Base-by-base conservation (phyloP, 805 yeast species). In the Candida coleopterorum region DNA sequence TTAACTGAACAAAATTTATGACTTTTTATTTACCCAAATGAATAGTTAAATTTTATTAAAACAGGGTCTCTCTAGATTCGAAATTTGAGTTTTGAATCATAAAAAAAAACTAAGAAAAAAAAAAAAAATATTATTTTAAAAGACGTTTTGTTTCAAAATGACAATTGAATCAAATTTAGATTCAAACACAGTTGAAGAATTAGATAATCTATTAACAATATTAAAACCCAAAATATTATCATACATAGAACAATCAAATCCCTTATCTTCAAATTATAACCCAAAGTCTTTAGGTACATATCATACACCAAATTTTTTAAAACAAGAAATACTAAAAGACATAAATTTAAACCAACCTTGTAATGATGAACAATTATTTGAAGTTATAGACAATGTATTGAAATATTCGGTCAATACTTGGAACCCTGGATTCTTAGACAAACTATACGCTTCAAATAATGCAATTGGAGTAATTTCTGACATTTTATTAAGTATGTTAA, bases 361-460 rank as follows among this genome's bases (percentile, higher is more conserved):
- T 18, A 75, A 72, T 8, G 61, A 62, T 28, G 42, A 56, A 4
- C 58, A 64, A 21, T 65, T 85, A 4, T 53, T 74, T 26, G 52
- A 50, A 2, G 62, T 72, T 3, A 70, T 82, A 36, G 79, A 82
- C 41, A 55, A 67, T 29, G 73, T 85, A 1, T 60, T 85, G 43
- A 59, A 73, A 33, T 73, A 79, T 48, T 81, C 90, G 0, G 86
- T 83, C 27, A 84, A 80, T 35, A 86, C 95, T 0, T 86, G 95
- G 95, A 83, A 82, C 52, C 81, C 85, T 0, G 94, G 94, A 1
- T 85, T 85, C 50, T 59, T 85, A 62, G 95, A 86, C 53, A 85
- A 85, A 56, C 63, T 85, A 38, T 85, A 85, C 47, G 94, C 94
- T 0, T 75, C 85, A n/a, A 85, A 85, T 18, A 85, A 85, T 51